These are phyloP conservation scores for Fusarium setosum DNA, from an alignment of 2,329 filamentous ascomycete species.

Conservation along the genomic window DNA sequence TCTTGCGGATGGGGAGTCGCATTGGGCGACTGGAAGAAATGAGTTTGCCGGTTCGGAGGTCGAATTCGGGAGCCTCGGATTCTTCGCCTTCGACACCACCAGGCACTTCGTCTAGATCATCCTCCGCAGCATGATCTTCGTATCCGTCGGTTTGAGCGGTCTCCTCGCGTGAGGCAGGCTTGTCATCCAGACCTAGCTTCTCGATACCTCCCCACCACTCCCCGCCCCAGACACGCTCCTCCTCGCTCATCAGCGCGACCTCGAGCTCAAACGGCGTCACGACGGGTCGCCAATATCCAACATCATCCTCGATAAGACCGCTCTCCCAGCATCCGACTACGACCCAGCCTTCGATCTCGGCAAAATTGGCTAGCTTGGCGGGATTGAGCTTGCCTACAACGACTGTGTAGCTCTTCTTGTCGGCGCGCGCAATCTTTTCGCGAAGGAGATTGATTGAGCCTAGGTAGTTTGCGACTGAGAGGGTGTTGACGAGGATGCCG, in stretches of 20 bases:
- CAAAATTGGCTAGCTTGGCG: conserved; percentile 96
- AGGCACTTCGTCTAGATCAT: conserved; percentile 48
- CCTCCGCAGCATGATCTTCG: conserved; percentile 14
- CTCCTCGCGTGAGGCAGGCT: conserved; percentile 34
- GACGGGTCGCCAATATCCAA: conserved; percentile 86
- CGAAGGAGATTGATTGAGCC: conserved; percentile 81
- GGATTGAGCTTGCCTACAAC: conserved; percentile 97
- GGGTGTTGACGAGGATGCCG: conserved; percentile 94
- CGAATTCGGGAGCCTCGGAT: conserved; percentile 89
- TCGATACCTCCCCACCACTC: conserved; percentile 92
- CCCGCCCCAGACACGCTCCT: conserved; percentile 84
- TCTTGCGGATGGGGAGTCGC: conserved; percentile 55
- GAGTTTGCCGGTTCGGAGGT: conserved; percentile 88
- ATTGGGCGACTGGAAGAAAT: conserved; percentile 83
- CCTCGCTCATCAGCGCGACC: conserved; percentile 79
- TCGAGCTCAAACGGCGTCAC: conserved; percentile 95
- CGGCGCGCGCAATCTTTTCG: conserved; percentile 77
- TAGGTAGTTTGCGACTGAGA: conserved; percentile 92
- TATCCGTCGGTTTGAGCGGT: neutral
- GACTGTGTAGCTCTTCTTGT: conserved; percentile 96
- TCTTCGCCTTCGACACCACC: conserved; percentile 70
- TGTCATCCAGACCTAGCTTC: conserved; percentile 63
- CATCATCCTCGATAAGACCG: conserved; percentile 85
- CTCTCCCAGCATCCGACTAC: conserved; percentile 99
- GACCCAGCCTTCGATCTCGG: conserved; percentile 95